Evolutionary conservation across 108 stramenopile species (phyloP).

Genomic region (Nitzschia inconspicua): DNA sequence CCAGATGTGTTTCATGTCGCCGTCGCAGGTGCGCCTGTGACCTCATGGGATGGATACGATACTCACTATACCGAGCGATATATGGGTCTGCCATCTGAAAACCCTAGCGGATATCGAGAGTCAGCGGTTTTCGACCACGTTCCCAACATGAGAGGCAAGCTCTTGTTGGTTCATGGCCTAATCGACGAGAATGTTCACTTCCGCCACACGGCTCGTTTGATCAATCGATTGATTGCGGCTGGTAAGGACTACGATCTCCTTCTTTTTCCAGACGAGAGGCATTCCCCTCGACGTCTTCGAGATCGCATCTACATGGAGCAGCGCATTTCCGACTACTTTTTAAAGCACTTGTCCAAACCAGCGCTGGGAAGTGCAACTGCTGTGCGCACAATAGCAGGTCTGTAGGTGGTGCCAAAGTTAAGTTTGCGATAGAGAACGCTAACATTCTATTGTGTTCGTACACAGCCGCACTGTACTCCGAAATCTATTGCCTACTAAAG

Average conservation of each 20-base stretch:
- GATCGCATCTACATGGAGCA: constrained; percentile 87
- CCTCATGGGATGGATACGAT: constrained; percentile 95
- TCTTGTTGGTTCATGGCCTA: constrained; percentile 91
- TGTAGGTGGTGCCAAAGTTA: constrained; percentile 4
- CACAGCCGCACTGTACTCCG: too few species aligned
- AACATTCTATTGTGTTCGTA: too few species aligned
- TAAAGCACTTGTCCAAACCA: constrained; percentile 26
- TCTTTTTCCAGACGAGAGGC: constrained; percentile 91
- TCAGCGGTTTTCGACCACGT: constrained; percentile 74
- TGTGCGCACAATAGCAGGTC: constrained; percentile 28
- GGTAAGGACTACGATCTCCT: constrained; percentile 90
- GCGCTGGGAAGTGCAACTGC: not conserved
- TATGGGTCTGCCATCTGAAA: constrained; percentile 82
- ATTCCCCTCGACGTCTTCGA: constrained; percentile 82
- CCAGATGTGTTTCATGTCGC: constrained; percentile 84
- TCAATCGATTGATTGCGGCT: constrained; percentile 80
- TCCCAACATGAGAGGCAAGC: constrained; percentile 73
- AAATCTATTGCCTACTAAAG: too few species aligned
- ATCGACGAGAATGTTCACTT: constrained; percentile 98
- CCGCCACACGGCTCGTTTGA: constrained; percentile 88
- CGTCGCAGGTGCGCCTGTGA: constrained; percentile 93
- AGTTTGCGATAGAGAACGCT: not conserved
- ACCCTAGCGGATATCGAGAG: constrained; percentile 71
- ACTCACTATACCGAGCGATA: constrained; percentile 96
- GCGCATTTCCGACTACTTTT: constrained; percentile 68